Percentiles rank a stretch among this genome's conserved stretches.
Evolutionary conservation across 2,329 filamentous ascomycete species (phyloP).

Genomic region (Pezicula radicicola): DNA sequence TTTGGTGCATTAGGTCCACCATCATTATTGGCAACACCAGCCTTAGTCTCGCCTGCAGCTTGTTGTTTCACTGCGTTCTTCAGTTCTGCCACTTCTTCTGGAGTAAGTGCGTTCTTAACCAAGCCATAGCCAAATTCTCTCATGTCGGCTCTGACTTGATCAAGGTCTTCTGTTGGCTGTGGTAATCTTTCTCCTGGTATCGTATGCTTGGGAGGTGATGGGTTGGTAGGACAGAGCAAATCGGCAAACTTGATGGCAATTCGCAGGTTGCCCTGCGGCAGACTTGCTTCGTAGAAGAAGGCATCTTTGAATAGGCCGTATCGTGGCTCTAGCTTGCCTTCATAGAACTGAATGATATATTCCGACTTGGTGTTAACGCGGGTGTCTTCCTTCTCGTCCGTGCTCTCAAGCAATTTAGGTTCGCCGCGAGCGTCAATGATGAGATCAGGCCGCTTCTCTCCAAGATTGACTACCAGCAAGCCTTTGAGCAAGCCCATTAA

Average conservation of each 20-base stretch:
- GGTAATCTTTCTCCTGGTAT: constrained; percentile 22
- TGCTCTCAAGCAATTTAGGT: not conserved
- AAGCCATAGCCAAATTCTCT: constrained; percentile 26
- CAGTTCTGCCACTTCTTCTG: constrained; percentile 19
- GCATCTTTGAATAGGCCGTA: constrained; percentile 25
- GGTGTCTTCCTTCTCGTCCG: not conserved
- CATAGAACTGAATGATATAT: not conserved
- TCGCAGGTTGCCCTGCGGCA: constrained; percentile 21
- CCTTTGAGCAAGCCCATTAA: constrained; percentile 7
- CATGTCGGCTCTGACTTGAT: constrained; percentile 24
- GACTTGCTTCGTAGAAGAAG: constrained; percentile 14
- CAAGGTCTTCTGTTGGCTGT: constrained; percentile 27
- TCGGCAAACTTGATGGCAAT: constrained; percentile 25
- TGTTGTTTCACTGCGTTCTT: constrained; percentile 22
- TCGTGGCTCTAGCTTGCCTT: constrained; percentile 19
- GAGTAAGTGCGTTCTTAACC: constrained; percentile 23
- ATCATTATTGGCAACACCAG: constrained; percentile 19
- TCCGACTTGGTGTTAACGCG: not conserved
- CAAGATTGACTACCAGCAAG: not conserved
- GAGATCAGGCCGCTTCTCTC: not conserved
- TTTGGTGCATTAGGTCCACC: constrained; percentile 14
- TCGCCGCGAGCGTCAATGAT: not conserved
- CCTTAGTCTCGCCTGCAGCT: constrained; percentile 22
- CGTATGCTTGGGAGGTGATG: constrained; percentile 16
- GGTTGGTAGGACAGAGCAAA: constrained; percentile 17